Evolutionary conservation across 2,329 filamentous ascomycete genomes (phyloP).

Genomic region (Penicillium paneum): DNA sequence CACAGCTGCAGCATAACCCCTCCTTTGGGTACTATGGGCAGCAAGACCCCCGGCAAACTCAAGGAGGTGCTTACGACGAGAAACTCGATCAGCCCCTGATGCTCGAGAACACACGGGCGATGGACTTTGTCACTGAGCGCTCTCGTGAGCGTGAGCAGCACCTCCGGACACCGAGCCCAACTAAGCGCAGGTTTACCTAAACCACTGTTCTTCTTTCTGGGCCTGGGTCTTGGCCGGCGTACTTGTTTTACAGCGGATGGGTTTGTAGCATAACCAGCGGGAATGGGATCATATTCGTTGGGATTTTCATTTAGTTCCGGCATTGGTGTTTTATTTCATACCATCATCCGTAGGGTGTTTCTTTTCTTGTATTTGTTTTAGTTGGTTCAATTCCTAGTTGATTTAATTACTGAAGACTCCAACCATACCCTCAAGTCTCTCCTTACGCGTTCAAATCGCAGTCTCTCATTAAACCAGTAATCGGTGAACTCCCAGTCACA

Average conservation of each 20-base stretch:
- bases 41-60: slow-evolving; percentile 15
- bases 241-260: slow-evolving; percentile 2
- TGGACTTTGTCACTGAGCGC: slow-evolving; percentile 33
- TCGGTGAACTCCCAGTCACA: background rate
- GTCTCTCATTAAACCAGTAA: slow-evolving; percentile 14
- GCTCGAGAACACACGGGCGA: slow-evolving; percentile 31
- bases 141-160: slow-evolving; percentile 32
- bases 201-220: slow-evolving; percentile 11
- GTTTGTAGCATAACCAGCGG: slow-evolving; percentile 3
- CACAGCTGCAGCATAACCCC: slow-evolving; percentile 28
- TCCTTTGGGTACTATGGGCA: slow-evolving; percentile 27
- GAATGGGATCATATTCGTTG: background rate
- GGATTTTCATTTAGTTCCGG: background rate
- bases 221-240: slow-evolving; percentile 2
- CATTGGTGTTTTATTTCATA: slow-evolving; percentile 12
- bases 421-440: slow-evolving; percentile 2
- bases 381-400: background rate
- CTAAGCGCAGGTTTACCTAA: slow-evolving; percentile 29
- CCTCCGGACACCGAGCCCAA: slow-evolving; percentile 39
- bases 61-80: slow-evolving; percentile 16
- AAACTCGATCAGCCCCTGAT: slow-evolving; percentile 30
- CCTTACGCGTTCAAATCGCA: slow-evolving; percentile 11
- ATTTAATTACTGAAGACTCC: slow-evolving; percentile 22
- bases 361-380: slow-evolving; percentile 13
- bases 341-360: slow-evolving; percentile 11